Base-by-base conservation (phyloP, 2,329 filamentous ascomycete species). In the Diatrype stigma region DNA sequence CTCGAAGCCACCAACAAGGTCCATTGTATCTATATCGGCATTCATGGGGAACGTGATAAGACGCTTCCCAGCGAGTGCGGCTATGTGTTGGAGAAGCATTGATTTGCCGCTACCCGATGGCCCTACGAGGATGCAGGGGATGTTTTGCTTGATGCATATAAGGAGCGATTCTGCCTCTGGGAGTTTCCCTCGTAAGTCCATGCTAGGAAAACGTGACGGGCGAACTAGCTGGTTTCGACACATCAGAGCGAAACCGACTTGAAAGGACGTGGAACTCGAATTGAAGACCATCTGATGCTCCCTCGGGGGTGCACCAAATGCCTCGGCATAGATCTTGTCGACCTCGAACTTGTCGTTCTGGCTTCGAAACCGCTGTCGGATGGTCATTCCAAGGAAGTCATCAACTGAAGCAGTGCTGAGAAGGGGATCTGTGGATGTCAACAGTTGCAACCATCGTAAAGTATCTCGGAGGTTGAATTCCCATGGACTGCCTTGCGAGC, bases 1-100 rank as follows among this genome's bases (percentile, higher is more conserved):
- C 67, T 99, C 94, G 64, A 96, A 99, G 0, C 94, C 94, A 63
- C 94, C 94, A 51, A 99, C 90, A 50, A 99, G 82, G 69, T 99
- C 94, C 85, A 96, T 96, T 1, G 93, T 92, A 67, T 99, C 94
- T 42, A 96, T 89, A 61, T 99, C 95, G 6, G 92, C 87, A 65
- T 96, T 99, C 71, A 99, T 84, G 1, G 92, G 85, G 61, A 97
- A 89, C 16, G 90, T 87, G 30, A 92, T 81, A 3, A 97, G 74
- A 1, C 84, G 77, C 50, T 87, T 87, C 22, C 94, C 94, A 40
- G 83, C 82, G 22, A 87, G 72, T 12, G 87, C 85, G n/a, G 94
- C 92, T 26, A 96, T 77, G 56, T 93, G 86, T 53, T 86, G 80
- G 14, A 99, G 73, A 5, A 96, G 76, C 5, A 82, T 81, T 1